phyloP scores from a whole-genome alignment of 164 flowering plant genomes.

The Magnolia changhungtana region DNA sequence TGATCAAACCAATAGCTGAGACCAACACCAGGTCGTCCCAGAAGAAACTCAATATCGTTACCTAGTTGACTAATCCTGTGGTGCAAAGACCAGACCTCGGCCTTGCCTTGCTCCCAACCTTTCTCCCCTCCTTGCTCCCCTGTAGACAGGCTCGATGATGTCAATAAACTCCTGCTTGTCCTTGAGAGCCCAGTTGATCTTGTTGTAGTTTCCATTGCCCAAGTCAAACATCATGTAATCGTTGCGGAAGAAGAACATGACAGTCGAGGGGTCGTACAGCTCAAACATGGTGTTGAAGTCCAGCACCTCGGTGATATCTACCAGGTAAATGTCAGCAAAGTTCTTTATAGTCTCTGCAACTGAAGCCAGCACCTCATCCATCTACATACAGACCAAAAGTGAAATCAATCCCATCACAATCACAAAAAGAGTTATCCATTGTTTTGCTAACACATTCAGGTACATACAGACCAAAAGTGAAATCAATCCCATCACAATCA shows the following conservation, averaged over 20 bases:
- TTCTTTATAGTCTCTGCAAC: slow-evolving; percentile 93
- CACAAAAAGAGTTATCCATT: too few relatives aligned
- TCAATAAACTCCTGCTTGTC: slow-evolving; percentile 95
- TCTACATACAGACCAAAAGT: slow-evolving; percentile 34
- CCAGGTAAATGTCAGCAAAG: slow-evolving; percentile 88
- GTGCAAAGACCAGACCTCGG: too few relatives aligned
- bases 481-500: too few relatives aligned
- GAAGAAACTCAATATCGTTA: too few relatives aligned
- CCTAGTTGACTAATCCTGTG: too few relatives aligned
- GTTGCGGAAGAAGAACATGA: slow-evolving; percentile 97
- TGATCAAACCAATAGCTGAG: too few relatives aligned
- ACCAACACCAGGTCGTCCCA: too few relatives aligned
- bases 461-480: neutral
- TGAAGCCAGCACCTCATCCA: slow-evolving; percentile 92
- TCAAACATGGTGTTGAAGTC: slow-evolving; percentile 98
- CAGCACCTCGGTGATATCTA: slow-evolving; percentile 89
- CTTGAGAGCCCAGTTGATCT: slow-evolving; percentile 95
- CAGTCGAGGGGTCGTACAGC: slow-evolving; percentile 87
- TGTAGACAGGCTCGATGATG: slow-evolving; percentile 85
- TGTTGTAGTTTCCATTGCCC: slow-evolving; percentile 96
- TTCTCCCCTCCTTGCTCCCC: slow-evolving; percentile 63
- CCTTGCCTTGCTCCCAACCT: too few relatives aligned
- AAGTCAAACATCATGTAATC: slow-evolving; percentile 95
- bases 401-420: neutral
- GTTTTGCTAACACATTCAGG: too few relatives aligned